Evolutionary conservation across 352 stramenopile genomes (phyloP).

Genomic region (Globisporangium cystogenes): DNA sequence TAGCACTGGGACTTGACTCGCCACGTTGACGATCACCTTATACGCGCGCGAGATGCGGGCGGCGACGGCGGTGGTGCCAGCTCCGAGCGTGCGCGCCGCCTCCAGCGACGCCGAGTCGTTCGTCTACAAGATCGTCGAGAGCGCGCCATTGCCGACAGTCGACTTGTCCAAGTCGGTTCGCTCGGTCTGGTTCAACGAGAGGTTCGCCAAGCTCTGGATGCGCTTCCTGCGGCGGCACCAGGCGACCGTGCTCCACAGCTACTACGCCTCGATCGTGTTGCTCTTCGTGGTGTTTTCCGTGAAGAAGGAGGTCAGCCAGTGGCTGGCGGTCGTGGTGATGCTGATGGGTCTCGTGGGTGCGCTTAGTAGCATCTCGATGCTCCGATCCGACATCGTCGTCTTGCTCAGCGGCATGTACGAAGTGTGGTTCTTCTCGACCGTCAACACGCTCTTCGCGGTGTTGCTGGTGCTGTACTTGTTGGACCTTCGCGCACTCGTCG

Average conservation of each 20-base stretch:
- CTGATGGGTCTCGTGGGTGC: constrained; percentile 2
- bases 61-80: neutral
- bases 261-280: constrained; percentile 4
- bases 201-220: neutral
- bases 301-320: neutral
- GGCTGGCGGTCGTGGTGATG: constrained; percentile 1
- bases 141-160: constrained; percentile 3
- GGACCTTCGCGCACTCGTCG: constrained; percentile 9
- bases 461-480: constrained; percentile 9
- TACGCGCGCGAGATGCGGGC: no score
- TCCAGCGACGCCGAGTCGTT: neutral
- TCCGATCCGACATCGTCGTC: constrained; percentile 19
- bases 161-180: constrained; percentile 11
- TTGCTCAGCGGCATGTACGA: constrained; percentile 21
- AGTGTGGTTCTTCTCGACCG: constrained; percentile 22
- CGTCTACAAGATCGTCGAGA: constrained; percentile 15
- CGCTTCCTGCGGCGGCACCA: neutral
- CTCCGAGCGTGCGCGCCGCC: neutral
- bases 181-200: constrained; percentile 1
- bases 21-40: no score
- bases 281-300: neutral
- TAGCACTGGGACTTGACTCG: no score
- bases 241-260: neutral
- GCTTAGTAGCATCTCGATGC: constrained; percentile 4
- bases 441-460: constrained; percentile 11